Evolutionary conservation across 1,284 basidiomycete species (phyloP).

Genomic region (Phaffia rhodozyma): DNA sequence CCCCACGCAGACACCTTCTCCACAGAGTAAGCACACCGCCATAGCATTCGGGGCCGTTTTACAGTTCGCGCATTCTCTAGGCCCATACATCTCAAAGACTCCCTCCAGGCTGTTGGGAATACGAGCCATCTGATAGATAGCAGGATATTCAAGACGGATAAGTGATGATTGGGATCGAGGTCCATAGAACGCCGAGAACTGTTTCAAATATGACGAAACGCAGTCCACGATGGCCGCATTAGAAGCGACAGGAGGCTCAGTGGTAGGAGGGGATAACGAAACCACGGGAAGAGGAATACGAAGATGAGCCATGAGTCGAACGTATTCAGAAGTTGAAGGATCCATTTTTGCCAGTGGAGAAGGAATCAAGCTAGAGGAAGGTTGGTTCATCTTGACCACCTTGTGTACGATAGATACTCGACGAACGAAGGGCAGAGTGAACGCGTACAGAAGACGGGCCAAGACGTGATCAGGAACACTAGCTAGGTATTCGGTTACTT

Average conservation of each 20-base stretch:
- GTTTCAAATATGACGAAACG: conserved; percentile 33
- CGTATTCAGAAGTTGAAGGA: conserved; percentile 51
- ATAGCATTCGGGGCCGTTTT: conserved; percentile 68
- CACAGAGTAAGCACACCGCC: conserved; percentile 86
- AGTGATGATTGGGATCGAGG: conserved; percentile 28
- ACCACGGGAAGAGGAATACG: conserved; percentile 64
- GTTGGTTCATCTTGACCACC: conserved; percentile 44
- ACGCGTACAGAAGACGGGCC: conserved; percentile 74
- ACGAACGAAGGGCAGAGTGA: conserved; percentile 88
- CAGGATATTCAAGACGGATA: conserved; percentile 67
- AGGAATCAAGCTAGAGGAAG: conserved; percentile 29
- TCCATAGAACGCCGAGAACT: conserved; percentile 31
- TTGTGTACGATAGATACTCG: conserved; percentile 76
- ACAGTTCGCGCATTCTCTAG: conserved; percentile 61
- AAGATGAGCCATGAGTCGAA: conserved; percentile 60
- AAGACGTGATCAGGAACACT: conserved; percentile 38
- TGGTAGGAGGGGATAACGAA: conserved; percentile 56
- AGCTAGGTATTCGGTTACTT: conserved; percentile 22
- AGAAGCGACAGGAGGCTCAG: conserved; percentile 40
- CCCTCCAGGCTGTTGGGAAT: conserved; percentile 74
- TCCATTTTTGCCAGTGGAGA: conserved; percentile 28
- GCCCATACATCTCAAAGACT: conserved; percentile 60
- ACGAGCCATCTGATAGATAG: conserved; percentile 68
- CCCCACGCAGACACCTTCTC: conserved; percentile 76
- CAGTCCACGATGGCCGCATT: conserved; percentile 21